phyloP scores from a whole-genome alignment of 768 basidiomycete species.

The Asterophora lycoperdoides region DNA sequence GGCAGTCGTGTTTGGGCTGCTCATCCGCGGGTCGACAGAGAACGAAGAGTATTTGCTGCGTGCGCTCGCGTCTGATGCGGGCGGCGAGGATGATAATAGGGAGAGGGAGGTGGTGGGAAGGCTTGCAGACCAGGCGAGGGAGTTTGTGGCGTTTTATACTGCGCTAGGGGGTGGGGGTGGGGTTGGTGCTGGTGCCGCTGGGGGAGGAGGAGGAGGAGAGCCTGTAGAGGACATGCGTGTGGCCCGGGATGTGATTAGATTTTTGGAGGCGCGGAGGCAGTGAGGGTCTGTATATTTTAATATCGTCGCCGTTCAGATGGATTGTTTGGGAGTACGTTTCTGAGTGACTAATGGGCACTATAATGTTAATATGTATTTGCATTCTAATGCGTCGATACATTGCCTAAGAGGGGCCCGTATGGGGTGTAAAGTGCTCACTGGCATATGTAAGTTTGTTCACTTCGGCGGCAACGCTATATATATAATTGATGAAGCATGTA shows the following conservation, averaged over 20 bases:
- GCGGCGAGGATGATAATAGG: too few species aligned
- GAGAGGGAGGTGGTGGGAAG: constrained; percentile 23
- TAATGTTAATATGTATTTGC: too few species aligned
- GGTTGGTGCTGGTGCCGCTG: too few species aligned
- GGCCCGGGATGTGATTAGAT: constrained; percentile 47
- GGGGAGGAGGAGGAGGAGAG: constrained; percentile 32
- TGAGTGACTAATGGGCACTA: too few species aligned
- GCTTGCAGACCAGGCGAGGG: constrained; percentile 41
- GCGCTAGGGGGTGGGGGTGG: constrained; percentile 17
- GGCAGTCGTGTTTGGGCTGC: constrained; percentile 64
- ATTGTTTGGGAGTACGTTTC: too few species aligned
- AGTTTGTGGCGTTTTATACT: constrained; percentile 46
- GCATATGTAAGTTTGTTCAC: too few species aligned
- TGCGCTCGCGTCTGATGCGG: constrained; percentile 18
- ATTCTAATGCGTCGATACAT: too few species aligned
- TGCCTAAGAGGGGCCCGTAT: too few species aligned
- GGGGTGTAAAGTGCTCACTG: too few species aligned
- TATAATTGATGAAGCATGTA: too few species aligned
- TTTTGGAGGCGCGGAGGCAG: constrained; percentile 42
- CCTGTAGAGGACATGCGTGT: constrained; percentile 14
- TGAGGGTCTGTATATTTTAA: not conserved
- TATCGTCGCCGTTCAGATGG: too few species aligned
- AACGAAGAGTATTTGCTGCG: constrained; percentile 36
- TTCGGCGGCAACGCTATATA: too few species aligned
- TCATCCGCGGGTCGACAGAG: constrained; percentile 36